Conservation (phyloP, 768 basidiomycete genomes). For the Rhodosporidiobolus sp. region DNA sequence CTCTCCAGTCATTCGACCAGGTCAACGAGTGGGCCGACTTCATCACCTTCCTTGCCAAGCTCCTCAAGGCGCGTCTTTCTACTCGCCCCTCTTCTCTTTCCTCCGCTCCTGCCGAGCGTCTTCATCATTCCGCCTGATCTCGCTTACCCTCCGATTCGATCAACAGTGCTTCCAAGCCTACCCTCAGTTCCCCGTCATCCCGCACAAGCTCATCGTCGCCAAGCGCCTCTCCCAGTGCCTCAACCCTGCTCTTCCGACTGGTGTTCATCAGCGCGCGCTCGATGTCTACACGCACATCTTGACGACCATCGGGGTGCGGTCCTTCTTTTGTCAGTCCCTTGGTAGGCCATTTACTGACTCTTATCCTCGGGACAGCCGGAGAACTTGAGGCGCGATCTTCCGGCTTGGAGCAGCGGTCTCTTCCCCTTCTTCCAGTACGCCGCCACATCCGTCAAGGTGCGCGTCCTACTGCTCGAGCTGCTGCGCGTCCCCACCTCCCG, state of each 20-base stretch:
- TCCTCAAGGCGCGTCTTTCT: constrained; percentile 44
- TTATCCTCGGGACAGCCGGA: constrained; percentile 60
- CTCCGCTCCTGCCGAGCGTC: background rate
- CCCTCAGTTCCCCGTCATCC: constrained; percentile 92
- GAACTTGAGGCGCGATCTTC: constrained; percentile 77
- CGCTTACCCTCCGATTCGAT: no score
- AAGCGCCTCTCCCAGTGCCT: constrained; percentile 94
- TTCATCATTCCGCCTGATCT: background rate
- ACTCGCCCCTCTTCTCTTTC: background rate
- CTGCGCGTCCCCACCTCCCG: background rate
- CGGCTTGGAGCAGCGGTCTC: constrained; percentile 90
- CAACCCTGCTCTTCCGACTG: constrained; percentile 94
- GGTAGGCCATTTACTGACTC: no score
- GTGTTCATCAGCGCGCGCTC: constrained; percentile 91
- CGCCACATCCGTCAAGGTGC: constrained; percentile 93
- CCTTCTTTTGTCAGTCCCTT: background rate
- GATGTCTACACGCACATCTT: constrained; percentile 93
- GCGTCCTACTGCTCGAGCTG: constrained; percentile 5
- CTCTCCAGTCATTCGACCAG: constrained; percentile 85
- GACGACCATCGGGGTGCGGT: constrained; percentile 77
- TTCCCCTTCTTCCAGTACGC: constrained; percentile 99
- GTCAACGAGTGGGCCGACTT: constrained; percentile 99
- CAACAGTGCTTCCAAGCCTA: constrained; percentile 84
- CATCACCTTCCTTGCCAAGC: constrained; percentile 73
- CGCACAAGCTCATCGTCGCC: constrained; percentile 85